phyloP scores from a whole-genome alignment of 345 rosid genomes.

The Populus euphratica region DNA sequence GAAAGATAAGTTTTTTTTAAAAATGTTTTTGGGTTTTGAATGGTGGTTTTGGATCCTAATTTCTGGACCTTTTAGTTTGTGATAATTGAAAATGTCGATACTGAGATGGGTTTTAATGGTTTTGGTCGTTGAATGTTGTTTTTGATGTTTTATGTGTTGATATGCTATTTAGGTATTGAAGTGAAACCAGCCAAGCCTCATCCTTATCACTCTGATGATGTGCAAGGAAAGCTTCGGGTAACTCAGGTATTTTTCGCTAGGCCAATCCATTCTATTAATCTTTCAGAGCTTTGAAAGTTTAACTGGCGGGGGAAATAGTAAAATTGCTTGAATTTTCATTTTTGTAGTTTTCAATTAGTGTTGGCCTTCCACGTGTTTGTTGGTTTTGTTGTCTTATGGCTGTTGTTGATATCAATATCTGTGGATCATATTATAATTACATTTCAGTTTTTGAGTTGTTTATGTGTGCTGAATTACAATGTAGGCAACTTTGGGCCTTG shows the following conservation, averaged over 20 bases:
- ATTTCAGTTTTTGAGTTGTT: background rate
- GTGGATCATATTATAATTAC: background rate
- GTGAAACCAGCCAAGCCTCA: constrained; percentile 82
- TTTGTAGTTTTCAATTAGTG: background rate
- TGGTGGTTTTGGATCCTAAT: background rate
- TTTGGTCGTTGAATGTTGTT: background rate
- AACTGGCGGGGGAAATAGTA: background rate
- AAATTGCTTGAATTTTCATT: background rate
- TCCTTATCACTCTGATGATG: constrained; percentile 52
- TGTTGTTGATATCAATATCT: background rate
- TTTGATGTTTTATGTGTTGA: background rate
- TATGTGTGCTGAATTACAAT: constrained; percentile 12
- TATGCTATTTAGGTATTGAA: constrained; percentile 54
- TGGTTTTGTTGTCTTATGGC: background rate
- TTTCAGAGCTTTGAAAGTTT: background rate
- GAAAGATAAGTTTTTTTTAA: background rate
- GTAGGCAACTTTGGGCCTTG: constrained; percentile 89
- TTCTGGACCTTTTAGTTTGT: background rate
- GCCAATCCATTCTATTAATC: background rate
- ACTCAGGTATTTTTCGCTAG: constrained; percentile 60
- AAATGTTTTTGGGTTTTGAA: background rate
- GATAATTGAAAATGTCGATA: background rate
- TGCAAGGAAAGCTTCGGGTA: constrained; percentile 61
- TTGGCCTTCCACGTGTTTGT: background rate
- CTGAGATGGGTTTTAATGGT: background rate